Conservation (phyloP, 176 grass and related monocot genomes). For the maize (Zea mays) region Zm-B73-REFERENCE-NAM-5.0 NC_050101.1:135744501-135745000, state of each 20-base stretch:
- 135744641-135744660: conserved; percentile 17
- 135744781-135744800: background rate
- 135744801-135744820: background rate
- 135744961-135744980: background rate
- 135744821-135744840: background rate
- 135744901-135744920: background rate
- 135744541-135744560: background rate
- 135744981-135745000: background rate
- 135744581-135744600: background rate
- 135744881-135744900: background rate
- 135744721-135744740: background rate
- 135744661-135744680: background rate
- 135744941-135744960: conserved; percentile 6
- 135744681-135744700: background rate
- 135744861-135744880: background rate
- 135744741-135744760: background rate
- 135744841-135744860: background rate
- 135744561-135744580: conserved; percentile 12
- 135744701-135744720: background rate
- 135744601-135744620: background rate
- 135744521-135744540: conserved; percentile 53
- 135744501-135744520: conserved; percentile 94
- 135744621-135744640: conserved; percentile 24
- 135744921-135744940: background rate
- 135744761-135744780: background rate